These are phyloP conservation scores for Arthrocladium fulminans DNA, from an alignment of 2,329 filamentous ascomycete species.

Conservation along the genomic window DNA sequence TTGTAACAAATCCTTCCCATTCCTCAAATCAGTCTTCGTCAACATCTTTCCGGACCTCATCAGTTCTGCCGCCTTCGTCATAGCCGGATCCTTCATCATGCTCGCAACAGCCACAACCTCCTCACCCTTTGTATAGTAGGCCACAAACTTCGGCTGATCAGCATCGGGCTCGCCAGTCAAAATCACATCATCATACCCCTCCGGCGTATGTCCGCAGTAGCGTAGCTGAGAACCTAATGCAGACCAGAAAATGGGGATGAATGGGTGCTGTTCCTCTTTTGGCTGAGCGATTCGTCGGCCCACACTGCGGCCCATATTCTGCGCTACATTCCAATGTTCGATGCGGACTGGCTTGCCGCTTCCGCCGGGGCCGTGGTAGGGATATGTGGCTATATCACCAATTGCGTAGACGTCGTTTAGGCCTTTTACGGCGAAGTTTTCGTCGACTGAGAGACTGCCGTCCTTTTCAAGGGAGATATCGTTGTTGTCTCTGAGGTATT, in stretches of 20 bases:
- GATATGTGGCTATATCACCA: slow-evolving; percentile 90
- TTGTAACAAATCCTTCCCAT: slow-evolving; percentile 35
- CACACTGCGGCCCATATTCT: slow-evolving; percentile 76
- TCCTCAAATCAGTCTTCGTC: slow-evolving; percentile 64
- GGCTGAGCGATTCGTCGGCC: slow-evolving; percentile 68
- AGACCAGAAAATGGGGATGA: slow-evolving; percentile 96
- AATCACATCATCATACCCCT: slow-evolving; percentile 79
- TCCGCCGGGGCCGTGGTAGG: slow-evolving; percentile 82
- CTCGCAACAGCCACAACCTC: slow-evolving; percentile 81
- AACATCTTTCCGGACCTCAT: slow-evolving; percentile 80
- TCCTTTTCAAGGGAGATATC: slow-evolving; percentile 66
- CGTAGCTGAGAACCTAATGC: slow-evolving; percentile 80
- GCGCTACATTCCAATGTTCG: slow-evolving; percentile 95
- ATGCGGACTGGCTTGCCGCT: slow-evolving; percentile 67
- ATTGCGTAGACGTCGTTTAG: slow-evolving; percentile 81
- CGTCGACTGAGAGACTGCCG: slow-evolving; percentile 74
- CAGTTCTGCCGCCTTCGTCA: slow-evolving; percentile 73
- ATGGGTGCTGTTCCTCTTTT: slow-evolving; percentile 50
- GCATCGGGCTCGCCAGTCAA: slow-evolving; percentile 58
- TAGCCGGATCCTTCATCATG: slow-evolving; percentile 82
- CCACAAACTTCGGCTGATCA: slow-evolving; percentile 71
- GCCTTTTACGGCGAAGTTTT: slow-evolving; percentile 66
- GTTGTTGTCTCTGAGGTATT: slow-evolving; percentile 66
- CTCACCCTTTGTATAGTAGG: slow-evolving; percentile 81
- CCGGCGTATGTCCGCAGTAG: slow-evolving; percentile 80